phyloP scores from a whole-genome alignment of 768 basidiomycete genomes.

The Podaxis pistillaris region DNA sequence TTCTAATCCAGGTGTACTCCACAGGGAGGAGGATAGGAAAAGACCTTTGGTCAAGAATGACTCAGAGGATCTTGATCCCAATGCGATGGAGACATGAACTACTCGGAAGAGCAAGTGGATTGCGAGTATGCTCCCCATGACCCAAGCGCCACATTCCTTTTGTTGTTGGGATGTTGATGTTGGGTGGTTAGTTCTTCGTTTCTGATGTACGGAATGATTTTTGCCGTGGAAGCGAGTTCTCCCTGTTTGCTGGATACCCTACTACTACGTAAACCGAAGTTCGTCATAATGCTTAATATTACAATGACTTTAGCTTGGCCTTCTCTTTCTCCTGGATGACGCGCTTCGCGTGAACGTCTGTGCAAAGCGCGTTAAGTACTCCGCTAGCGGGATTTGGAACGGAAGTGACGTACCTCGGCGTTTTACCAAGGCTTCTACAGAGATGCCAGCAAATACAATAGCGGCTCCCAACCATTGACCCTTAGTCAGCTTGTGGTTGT shows the following conservation, averaged over 20 bases:
- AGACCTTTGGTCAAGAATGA: slow-evolving; percentile 39
- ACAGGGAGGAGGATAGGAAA: slow-evolving; percentile 47
- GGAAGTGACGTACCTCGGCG: slow-evolving; percentile 59
- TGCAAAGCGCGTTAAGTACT: slow-evolving; percentile 1
- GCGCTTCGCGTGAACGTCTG: slow-evolving; percentile 79
- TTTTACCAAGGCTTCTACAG: slow-evolving; percentile 89
- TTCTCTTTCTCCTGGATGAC: slow-evolving; percentile 83
- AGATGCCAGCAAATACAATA: slow-evolving; percentile 94
- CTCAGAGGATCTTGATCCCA: slow-evolving; percentile 33
- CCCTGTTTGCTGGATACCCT: slow-evolving; percentile 11
- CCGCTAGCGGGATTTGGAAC: slow-evolving; percentile 13
- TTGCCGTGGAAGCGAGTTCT: background rate
- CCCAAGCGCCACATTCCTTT: background rate
- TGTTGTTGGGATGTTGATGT: background rate
- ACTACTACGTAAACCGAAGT: slow-evolving; percentile 2
- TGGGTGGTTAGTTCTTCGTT: background rate
- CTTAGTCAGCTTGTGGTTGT: slow-evolving; percentile 76
- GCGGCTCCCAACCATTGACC: slow-evolving; percentile 95
- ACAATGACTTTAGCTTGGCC: slow-evolving; percentile 77
- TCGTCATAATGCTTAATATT: slow-evolving; percentile 26
- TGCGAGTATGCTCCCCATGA: background rate
- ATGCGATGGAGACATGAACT: slow-evolving; percentile 50
- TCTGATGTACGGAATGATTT: background rate
- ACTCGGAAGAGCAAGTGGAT: background rate
- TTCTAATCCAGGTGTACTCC: slow-evolving; percentile 6